Percentiles rank a stretch among this genome's conserved stretches.
Conservation (phyloP, 2,329 filamentous ascomycete genomes). For the Pyricularia sp. region DNA sequence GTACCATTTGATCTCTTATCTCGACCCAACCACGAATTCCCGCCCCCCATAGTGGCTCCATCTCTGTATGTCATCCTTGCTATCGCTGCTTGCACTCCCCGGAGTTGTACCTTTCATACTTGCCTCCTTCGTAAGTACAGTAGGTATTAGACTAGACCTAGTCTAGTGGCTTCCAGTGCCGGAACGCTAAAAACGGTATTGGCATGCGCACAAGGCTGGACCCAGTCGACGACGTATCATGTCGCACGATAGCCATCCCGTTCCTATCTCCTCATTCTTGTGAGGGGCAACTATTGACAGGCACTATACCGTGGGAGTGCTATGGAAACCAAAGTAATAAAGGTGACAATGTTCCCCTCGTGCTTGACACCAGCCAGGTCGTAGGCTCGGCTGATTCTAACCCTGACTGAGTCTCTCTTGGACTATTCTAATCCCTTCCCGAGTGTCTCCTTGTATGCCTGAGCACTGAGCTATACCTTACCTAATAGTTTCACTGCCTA, state of each 20-base stretch:
- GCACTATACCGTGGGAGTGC: background rate
- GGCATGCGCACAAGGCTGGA: background rate
- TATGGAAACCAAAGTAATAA: background rate
- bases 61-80: background rate
- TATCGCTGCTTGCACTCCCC: background rate
- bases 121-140: background rate
- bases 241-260: background rate
- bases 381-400: background rate
- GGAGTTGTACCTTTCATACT: background rate
- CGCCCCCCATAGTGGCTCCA: background rate
- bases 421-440: background rate
- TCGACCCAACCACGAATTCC: background rate
- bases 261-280: background rate
- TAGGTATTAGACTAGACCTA: background rate
- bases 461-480: background rate
- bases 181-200: background rate
- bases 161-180: background rate
- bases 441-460: background rate
- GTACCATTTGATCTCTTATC: background rate
- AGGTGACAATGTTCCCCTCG: background rate
- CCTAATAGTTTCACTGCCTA: too few relatives aligned
- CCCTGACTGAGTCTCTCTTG: background rate
- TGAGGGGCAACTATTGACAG: background rate
- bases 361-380: too few relatives aligned
- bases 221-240: background rate